These are phyloP conservation scores for Garcia nutans DNA, from an alignment of 345 rosid genomes.

Conservation along the genomic window DNA sequence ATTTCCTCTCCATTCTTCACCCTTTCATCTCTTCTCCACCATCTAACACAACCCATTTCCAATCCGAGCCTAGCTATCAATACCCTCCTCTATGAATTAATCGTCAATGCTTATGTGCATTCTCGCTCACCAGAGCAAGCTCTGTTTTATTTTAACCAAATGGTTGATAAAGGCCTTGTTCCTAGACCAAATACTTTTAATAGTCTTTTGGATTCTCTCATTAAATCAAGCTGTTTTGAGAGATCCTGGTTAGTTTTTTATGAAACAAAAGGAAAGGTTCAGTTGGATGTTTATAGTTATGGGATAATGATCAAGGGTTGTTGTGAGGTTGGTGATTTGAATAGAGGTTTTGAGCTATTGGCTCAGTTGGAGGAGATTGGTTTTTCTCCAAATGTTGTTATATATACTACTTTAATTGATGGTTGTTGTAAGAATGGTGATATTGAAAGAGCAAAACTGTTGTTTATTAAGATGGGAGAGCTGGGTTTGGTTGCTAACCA, in stretches of 20 bases:
- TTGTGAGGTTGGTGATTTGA: conserved; percentile 55
- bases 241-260: conserved; percentile 47
- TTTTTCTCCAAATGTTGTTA: conserved; percentile 53
- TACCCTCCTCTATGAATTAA: conserved; percentile 46
- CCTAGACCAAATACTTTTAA: conserved; percentile 47
- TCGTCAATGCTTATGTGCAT: conserved; percentile 49
- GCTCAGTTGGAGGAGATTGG: conserved; percentile 47
- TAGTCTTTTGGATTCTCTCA: conserved; percentile 41
- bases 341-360: conserved; percentile 45
- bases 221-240: conserved; percentile 39
- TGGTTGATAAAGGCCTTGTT: conserved; percentile 44
- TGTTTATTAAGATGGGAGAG: conserved; percentile 51
- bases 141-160: conserved; percentile 44
- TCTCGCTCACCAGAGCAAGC: conserved; percentile 42
- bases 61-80: conserved; percentile 14
- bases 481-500: conserved; percentile 64
- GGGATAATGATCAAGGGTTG: conserved; percentile 74
- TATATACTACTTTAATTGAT: conserved; percentile 75
- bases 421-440: conserved; percentile 75
- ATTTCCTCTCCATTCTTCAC: conserved; percentile 48
- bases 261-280: conserved; percentile 32
- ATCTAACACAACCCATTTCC: conserved; percentile 29
- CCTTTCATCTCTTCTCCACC: conserved; percentile 40
- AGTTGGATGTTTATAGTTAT: conserved; percentile 56
- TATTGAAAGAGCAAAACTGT: conserved; percentile 43